These are phyloP conservation scores for Pythium chondricola DNA, from an alignment of 352 stramenopile species.

Conservation along the genomic window DNA sequence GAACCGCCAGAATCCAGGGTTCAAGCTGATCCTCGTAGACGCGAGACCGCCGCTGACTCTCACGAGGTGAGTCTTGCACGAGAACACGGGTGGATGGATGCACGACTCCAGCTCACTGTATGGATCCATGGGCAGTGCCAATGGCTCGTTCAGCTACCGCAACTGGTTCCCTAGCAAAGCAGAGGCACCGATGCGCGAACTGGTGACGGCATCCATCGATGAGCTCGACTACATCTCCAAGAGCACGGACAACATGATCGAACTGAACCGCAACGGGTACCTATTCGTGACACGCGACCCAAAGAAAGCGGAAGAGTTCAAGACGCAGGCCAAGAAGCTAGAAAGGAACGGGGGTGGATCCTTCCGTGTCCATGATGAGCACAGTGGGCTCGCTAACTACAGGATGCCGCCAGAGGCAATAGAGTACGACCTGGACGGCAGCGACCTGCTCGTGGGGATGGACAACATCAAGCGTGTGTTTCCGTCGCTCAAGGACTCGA, in stretches of 20 bases:
- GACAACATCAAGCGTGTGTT: constrained; percentile 52
- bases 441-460: constrained; percentile 58
- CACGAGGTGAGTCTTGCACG: constrained; percentile 31
- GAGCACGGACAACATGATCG: constrained; percentile 53
- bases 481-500: constrained; percentile 49
- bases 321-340: constrained; percentile 36
- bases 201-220: constrained; percentile 71
- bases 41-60: constrained; percentile 56
- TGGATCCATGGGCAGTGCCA: constrained; percentile 30
- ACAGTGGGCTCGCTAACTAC: constrained; percentile 34
- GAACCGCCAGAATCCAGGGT: constrained; percentile 48
- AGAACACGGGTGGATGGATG: not conserved
- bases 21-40: constrained; percentile 72
- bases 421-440: constrained; percentile 56
- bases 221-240: constrained; percentile 63
- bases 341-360: constrained; percentile 43
- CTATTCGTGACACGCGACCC: constrained; percentile 58
- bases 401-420: constrained; percentile 36
- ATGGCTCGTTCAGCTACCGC: constrained; percentile 78
- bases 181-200: constrained; percentile 54
- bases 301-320: constrained; percentile 44
- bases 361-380: constrained; percentile 39
- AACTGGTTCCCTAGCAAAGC: constrained; percentile 77
- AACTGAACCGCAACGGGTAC: constrained; percentile 77
- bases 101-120: too few species aligned